phyloP scores from a whole-genome alignment of 2,329 filamentous ascomycete species.

The Colletotrichum spinosum region DNA sequence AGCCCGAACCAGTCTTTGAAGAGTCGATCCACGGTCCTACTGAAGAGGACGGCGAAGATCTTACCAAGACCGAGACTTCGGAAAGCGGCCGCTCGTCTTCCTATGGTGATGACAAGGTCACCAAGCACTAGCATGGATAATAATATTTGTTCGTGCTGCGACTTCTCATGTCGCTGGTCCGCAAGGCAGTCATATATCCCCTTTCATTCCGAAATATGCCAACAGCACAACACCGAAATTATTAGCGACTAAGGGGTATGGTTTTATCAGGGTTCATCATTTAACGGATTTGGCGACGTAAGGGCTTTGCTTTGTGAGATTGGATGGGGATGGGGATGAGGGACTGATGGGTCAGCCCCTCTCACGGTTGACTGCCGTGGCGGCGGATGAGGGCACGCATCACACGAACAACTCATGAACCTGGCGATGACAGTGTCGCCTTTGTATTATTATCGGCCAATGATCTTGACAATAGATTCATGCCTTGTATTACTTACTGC shows the following conservation, averaged over 20 bases:
- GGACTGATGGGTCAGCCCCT: neutral
- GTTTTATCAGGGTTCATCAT: slow-evolving; percentile 4
- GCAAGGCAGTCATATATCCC: slow-evolving; percentile 25
- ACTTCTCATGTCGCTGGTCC: slow-evolving; percentile 16
- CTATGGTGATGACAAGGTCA: slow-evolving; percentile 60
- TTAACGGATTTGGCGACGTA: slow-evolving; percentile 24
- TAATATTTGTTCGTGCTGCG: slow-evolving; percentile 15
- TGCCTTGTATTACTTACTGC: slow-evolving; percentile 21
- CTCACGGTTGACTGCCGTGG: slow-evolving; percentile 23
- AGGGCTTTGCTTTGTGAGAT: slow-evolving; percentile 25
- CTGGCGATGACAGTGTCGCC: slow-evolving; percentile 27
- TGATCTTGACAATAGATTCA: slow-evolving; percentile 32
- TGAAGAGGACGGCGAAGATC: slow-evolving; percentile 63
- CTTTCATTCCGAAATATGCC: neutral
- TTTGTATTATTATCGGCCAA: slow-evolving; percentile 35
- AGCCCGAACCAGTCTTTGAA: slow-evolving; percentile 92
- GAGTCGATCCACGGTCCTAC: slow-evolving; percentile 81
- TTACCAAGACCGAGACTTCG: slow-evolving; percentile 68
- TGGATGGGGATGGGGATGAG: slow-evolving; percentile 12
- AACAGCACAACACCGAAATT: slow-evolving; percentile 17
- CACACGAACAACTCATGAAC: slow-evolving; percentile 29
- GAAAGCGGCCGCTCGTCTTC: slow-evolving; percentile 69
- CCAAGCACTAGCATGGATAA: slow-evolving; percentile 34
- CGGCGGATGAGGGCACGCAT: slow-evolving; percentile 28
- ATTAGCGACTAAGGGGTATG: slow-evolving; percentile 13